Percentiles rank a stretch among this genome's conserved stretches.
phyloP scores from a whole-genome alignment of 2,329 filamentous ascomycete species.

The Colletotrichum gloeosporioides region DNA sequence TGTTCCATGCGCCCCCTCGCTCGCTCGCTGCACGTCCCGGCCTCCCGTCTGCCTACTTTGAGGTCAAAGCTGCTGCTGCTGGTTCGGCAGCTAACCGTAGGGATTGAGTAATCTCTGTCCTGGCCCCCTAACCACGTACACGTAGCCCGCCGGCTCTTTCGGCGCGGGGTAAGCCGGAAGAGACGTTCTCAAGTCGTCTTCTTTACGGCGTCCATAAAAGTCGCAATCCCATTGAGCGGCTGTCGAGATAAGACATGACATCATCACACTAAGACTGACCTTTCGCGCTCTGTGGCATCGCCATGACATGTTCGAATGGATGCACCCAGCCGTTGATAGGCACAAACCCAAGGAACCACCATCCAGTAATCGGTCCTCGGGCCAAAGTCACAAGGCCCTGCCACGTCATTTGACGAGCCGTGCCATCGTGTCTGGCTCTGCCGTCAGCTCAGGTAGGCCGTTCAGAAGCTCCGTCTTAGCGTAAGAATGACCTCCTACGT shows the following conservation, averaged over 20 bases:
- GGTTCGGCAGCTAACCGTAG: neutral
- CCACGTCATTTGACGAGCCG: conserved; percentile 8
- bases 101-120: neutral
- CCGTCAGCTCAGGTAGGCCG: neutral
- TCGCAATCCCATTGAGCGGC: neutral
- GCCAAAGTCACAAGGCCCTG: neutral
- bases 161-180: neutral
- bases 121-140: neutral
- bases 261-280: neutral
- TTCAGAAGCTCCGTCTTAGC: neutral
- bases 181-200: neutral
- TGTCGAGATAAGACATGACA: neutral
- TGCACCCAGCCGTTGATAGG: neutral
- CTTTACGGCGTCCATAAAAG: neutral
- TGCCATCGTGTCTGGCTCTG: neutral
- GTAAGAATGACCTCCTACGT: neutral
- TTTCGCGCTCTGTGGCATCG: neutral
- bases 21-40: neutral
- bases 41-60: neutral
- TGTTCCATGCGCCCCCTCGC: neutral
- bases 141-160: neutral
- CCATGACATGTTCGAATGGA: neutral
- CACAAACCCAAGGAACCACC: neutral
- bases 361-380: neutral
- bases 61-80: neutral